Conservation (phyloP, 345 rosid species). For the Acer yangbiense region DNA sequence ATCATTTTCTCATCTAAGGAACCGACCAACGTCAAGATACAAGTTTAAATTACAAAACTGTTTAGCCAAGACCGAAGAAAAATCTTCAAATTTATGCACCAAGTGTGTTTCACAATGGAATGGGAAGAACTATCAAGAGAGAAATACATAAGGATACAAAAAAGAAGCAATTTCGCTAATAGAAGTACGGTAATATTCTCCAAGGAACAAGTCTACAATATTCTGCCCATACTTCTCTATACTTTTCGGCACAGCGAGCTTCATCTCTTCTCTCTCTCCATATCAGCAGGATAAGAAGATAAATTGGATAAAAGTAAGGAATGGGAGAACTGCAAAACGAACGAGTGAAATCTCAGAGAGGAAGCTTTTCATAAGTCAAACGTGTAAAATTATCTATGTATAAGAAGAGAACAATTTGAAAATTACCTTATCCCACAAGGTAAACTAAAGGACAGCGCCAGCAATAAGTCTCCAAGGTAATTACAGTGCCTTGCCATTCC, state of each 20-base stretch:
- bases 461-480: constrained; percentile 90
- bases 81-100: background rate
- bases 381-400: background rate
- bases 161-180: constrained; percentile 30
- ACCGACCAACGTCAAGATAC: background rate
- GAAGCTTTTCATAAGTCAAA: background rate
- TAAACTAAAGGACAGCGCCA: constrained; percentile 90
- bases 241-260: constrained; percentile 86
- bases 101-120: background rate
- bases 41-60: constrained; percentile 2
- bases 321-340: constrained; percentile 61
- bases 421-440: constrained; percentile 86
- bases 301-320: constrained; percentile 85
- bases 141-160: background rate
- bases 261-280: constrained; percentile 95
- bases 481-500: constrained; percentile 97
- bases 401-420: background rate
- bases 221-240: constrained; percentile 81
- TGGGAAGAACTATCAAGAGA: background rate
- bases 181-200: constrained; percentile 90
- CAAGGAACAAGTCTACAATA: constrained; percentile 77
- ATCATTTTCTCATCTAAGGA: background rate
- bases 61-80: background rate
- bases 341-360: background rate
- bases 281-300: constrained; percentile 78